A percentile compares a stretch with the other conserved stretches of the same genome.
phyloP scores from a whole-genome alignment of 192 early-diverging fungal species.

The Pilobolus umbonatus region DNA sequence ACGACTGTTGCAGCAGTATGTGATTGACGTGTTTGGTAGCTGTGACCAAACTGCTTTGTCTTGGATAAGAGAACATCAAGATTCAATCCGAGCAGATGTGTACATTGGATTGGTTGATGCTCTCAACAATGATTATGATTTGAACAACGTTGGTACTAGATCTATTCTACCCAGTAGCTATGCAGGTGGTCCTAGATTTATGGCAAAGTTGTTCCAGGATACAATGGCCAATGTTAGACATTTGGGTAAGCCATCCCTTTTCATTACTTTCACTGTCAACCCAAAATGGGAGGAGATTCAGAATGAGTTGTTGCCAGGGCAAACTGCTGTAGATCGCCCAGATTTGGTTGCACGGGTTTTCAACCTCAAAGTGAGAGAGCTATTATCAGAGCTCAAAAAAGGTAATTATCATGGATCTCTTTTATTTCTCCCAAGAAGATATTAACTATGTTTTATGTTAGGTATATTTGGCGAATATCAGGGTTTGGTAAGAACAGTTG shows the following conservation, averaged over 20 bases:
- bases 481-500: not conserved
- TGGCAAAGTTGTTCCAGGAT: slow-evolving; percentile 18
- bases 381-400: not conserved
- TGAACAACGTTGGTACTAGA: no score
- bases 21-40: no score
- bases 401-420: no score
- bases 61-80: no score
- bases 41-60: no score
- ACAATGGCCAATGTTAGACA: slow-evolving; percentile 19
- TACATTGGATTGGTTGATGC: no score
- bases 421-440: no score
- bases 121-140: no score
- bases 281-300: not conserved
- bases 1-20: no score
- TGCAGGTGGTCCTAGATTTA: no score
- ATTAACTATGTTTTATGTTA: slow-evolving; percentile 9
- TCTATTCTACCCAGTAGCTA: no score
- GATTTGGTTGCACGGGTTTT: not conserved
- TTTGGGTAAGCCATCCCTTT: slow-evolving; percentile 26
- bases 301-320: not conserved
- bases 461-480: not conserved
- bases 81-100: no score
- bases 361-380: not conserved
- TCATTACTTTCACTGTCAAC: not conserved
- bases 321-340: not conserved